These are phyloP conservation scores for Fraxinus velutina DNA, from an alignment of 305 asterid genomes.

Conservation along the genomic window DNA sequence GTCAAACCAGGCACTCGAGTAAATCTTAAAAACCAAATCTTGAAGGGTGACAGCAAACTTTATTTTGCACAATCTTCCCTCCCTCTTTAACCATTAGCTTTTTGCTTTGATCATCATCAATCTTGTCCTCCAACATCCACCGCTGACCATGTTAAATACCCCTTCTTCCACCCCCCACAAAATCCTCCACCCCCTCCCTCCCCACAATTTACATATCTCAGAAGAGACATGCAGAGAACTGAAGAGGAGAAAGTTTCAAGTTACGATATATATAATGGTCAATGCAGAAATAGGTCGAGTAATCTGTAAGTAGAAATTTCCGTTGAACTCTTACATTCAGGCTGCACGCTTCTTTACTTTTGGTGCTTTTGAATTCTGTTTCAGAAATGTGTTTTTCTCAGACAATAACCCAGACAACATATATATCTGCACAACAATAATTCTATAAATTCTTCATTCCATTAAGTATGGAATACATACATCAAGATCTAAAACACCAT, in stretches of 20 bases:
- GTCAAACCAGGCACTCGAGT: constrained; percentile 28
- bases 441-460: constrained; percentile 54
- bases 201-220: constrained; percentile 23
- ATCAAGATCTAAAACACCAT: constrained; percentile 42
- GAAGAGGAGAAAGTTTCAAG: constrained; percentile 18
- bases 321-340: not conserved
- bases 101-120: constrained; percentile 61
- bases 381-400: constrained; percentile 11
- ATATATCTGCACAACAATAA: constrained; percentile 42
- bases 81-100: constrained; percentile 45
- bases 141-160: constrained; percentile 53
- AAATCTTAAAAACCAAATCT: constrained; percentile 24
- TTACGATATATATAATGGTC: constrained; percentile 15
- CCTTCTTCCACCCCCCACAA: constrained; percentile 37
- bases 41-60: constrained; percentile 43
- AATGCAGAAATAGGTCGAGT: not conserved
- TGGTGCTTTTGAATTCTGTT: constrained; percentile 19
- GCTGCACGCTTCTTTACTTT: constrained; percentile 1
- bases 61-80: constrained; percentile 75
- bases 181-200: constrained; percentile 28
- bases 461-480: constrained; percentile 54
- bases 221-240: constrained; percentile 21
- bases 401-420: constrained; percentile 26
- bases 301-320: constrained; percentile 16
- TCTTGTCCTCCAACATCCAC: constrained; percentile 56